Percentiles rank a stretch among this genome's conserved stretches.
phyloP scores from a whole-genome alignment of 495 filamentous ascomycete genomes.

The Xylaria acuta region DNA sequence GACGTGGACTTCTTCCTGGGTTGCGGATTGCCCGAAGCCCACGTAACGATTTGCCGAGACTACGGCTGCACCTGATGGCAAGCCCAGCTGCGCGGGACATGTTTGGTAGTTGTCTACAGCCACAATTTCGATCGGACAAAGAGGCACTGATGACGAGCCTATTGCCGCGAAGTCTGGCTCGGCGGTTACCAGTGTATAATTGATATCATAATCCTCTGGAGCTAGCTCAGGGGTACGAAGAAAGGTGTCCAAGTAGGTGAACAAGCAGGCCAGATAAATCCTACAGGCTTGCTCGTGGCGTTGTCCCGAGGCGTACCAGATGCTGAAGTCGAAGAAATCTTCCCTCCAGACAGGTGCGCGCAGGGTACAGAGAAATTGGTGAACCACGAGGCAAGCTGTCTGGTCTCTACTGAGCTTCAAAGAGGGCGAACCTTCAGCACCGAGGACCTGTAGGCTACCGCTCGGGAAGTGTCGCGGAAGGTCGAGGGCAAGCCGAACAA shows the following conservation, averaged over 20 bases:
- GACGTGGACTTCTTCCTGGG: constrained; percentile 38
- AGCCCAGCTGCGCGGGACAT: constrained; percentile 22
- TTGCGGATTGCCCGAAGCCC: constrained; percentile 38
- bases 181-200: neutral
- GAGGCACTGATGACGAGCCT: neutral
- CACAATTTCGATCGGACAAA: constrained; percentile 10
- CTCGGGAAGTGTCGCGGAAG: constrained; percentile 22
- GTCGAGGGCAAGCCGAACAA: constrained; percentile 17
- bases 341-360: constrained; percentile 24
- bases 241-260: constrained; percentile 23
- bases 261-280: constrained; percentile 31
- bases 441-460: constrained; percentile 17
- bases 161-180: neutral
- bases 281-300: constrained; percentile 26
- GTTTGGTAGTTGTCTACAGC: constrained; percentile 1
- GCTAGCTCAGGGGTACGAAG: neutral
- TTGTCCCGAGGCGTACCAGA: constrained; percentile 35
- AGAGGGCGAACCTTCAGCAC: neutral
- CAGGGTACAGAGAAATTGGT: constrained; percentile 35
- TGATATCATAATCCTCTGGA: neutral
- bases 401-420: constrained; percentile 8
- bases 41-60: constrained; percentile 35
- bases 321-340: constrained; percentile 35
- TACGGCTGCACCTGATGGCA: constrained; percentile 30
- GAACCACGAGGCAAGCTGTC: constrained; percentile 29